phyloP scores from a whole-genome alignment of 129 eudicot species.

The Pseudognaphalium luteoalbum region DNA sequence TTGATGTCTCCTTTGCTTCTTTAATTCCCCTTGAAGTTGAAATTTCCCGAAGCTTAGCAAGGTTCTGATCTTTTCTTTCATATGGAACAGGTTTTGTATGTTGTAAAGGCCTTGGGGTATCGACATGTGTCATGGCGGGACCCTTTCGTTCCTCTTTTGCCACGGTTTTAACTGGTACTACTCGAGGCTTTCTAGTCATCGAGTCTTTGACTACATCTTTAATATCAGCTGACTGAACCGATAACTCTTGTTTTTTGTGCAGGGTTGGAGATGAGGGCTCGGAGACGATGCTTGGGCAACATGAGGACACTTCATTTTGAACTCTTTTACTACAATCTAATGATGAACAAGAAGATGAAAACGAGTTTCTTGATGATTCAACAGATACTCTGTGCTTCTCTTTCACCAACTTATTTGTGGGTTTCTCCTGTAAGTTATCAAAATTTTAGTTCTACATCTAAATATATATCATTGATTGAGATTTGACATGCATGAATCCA shows the following conservation, averaged over 20 bases:
- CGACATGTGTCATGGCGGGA: slow-evolving; percentile 54
- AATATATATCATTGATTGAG: background rate
- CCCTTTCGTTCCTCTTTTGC: slow-evolving; percentile 50
- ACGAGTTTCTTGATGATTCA: slow-evolving; percentile 74
- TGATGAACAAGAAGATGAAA: slow-evolving; percentile 68
- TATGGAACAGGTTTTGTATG: slow-evolving; percentile 35
- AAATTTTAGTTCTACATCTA: slow-evolving; percentile 14
- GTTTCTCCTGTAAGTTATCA: slow-evolving; percentile 47
- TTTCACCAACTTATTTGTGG: slow-evolving; percentile 30
- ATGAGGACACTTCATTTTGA: slow-evolving; percentile 48
- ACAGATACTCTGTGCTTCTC: slow-evolving; percentile 56
- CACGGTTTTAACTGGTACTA: slow-evolving; percentile 54
- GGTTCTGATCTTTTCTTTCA: slow-evolving; percentile 50
- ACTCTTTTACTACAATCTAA: slow-evolving; percentile 40
- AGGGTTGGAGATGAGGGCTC: slow-evolving; percentile 46
- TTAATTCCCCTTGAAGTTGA: slow-evolving; percentile 36
- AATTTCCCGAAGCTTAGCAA: slow-evolving; percentile 41
- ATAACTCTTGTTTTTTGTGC: slow-evolving; percentile 28
- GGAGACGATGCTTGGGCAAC: slow-evolving; percentile 35
- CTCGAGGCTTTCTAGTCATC: slow-evolving; percentile 60
- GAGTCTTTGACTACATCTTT: slow-evolving; percentile 70
- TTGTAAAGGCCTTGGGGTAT: slow-evolving; percentile 76
- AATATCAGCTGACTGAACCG: slow-evolving; percentile 40
- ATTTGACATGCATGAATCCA: slow-evolving; percentile 16
- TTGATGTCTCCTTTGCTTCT: slow-evolving; percentile 46